Conservation (phyloP, 2,329 filamentous ascomycete genomes). For the Epichloe sp. region DNA sequence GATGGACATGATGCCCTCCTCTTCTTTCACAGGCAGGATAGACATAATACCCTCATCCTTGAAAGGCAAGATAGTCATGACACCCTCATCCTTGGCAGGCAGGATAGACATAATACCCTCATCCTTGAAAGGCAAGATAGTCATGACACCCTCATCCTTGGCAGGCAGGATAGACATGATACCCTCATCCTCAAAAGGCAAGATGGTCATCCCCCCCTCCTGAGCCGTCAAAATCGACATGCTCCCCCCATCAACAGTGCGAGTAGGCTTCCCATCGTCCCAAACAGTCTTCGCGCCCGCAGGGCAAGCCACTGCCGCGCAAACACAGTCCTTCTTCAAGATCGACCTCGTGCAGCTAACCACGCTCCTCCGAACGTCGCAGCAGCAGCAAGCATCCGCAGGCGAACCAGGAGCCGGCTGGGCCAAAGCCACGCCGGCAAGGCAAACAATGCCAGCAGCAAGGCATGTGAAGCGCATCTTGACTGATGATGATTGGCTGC, state of each 20-base stretch:
- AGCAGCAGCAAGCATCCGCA: slow-evolving; percentile 21
- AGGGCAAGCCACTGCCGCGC: slow-evolving; percentile 14
- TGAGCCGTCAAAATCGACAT: too few species aligned
- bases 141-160: too few species aligned
- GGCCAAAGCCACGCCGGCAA: slow-evolving; percentile 2
- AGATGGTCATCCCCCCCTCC: not conserved
- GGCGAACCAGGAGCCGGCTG: slow-evolving; percentile 1
- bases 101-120: not conserved
- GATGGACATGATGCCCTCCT: not conserved
- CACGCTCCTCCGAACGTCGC: slow-evolving; percentile 12
- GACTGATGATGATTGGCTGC: not conserved
- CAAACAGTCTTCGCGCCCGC: slow-evolving; percentile 9
- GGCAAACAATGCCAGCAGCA: slow-evolving; percentile 6
- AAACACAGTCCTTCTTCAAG: slow-evolving; percentile 14
- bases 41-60: not conserved
- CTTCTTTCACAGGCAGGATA: not conserved
- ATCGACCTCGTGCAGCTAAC: slow-evolving; percentile 14
- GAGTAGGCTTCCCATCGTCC: not conserved
- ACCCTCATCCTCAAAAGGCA: too few species aligned
- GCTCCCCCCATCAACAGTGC: not conserved
- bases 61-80: not conserved
- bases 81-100: not conserved
- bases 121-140: too few species aligned
- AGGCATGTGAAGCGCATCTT: slow-evolving; percentile 14
- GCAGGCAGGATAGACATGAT: too few species aligned